Base-by-base conservation (phyloP, 2,329 filamentous ascomycete genomes). In the Talaromyces sp. region DNA sequence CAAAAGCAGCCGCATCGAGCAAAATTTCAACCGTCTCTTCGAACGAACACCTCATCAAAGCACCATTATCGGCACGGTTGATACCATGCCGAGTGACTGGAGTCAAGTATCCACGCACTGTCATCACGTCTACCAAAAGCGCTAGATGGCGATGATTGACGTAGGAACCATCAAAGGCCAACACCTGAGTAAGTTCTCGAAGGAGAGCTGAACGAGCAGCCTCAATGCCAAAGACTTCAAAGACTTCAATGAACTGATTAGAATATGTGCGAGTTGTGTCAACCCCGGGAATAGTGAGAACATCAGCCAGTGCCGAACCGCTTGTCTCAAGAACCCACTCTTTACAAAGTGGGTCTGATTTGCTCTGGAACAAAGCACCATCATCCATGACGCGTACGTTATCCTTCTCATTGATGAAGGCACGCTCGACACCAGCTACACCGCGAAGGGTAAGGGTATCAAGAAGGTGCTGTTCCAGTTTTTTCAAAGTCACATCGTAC, bases 1-100 rank as follows among this genome's bases (percentile, higher is more conserved):
- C 95, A 56, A 91, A 91, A 17, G 92, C 91, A 26, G 95, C 95
- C 63, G 95, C 96, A 73, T 99, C 95, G 21, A 99, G 86, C 58
- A 99, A 82, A 81, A 99, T 99, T 73, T 99, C 96, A 46, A 99
- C 95, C 0, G 95, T 99, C 77, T 99, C 96, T 78, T 99, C 95
- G 78, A 99, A 99, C 1, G 95, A 99, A 82, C 96, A 99, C 75
- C 95, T 89, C 95, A 99, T 99, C 69, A 99, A 83, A 10, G 95
- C 96, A 81, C 95, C 95, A 64, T 96, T 99, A 73, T 99, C 95
- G 27, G 93, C 91, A 69, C 95, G 88, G 81, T 99, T 99, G 81
- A 99, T 99, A 79, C 95, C 95, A 73, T 99, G 95, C 77, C 95
- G 90, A 59, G 95, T 99, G 65, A 99, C 93, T 14, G 95, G 93